Conservation (phyloP, 306 rosid species). For the Senna tora region DNA sequence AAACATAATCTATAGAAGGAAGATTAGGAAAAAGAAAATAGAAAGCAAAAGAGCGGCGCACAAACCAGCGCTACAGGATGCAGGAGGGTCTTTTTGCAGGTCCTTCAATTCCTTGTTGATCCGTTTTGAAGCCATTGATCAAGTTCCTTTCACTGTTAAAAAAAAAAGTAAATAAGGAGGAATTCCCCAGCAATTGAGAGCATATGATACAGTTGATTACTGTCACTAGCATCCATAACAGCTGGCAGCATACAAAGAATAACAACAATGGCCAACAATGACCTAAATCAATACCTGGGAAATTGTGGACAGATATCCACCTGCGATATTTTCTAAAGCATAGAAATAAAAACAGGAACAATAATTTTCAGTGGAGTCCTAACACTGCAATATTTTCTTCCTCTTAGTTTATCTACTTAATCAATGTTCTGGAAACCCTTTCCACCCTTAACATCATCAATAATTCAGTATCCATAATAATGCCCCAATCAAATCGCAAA, state of each 20-base stretch:
- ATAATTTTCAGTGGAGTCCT: not conserved
- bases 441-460: not conserved
- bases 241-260: not conserved
- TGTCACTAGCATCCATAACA: not conserved
- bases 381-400: not conserved
- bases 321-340: not conserved
- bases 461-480: not conserved
- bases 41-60: not conserved
- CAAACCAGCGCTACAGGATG: slow-evolving; percentile 70
- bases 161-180: not conserved
- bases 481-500: not conserved
- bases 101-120: slow-evolving; percentile 70
- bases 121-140: slow-evolving; percentile 56
- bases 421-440: not conserved
- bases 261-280: not conserved
- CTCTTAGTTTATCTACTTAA: not conserved
- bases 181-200: not conserved
- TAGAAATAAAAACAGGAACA: not conserved
- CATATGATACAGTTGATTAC: slow-evolving; percentile 1
- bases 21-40: not conserved
- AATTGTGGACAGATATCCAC: not conserved
- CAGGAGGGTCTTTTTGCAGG: slow-evolving; percentile 70
- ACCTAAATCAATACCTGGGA: not conserved
- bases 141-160: not conserved
- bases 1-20: not conserved